Percentiles rank a stretch among this genome's conserved stretches.
Conservation (phyloP, 2,329 filamentous ascomycete genomes). For the Xylaria sp. region DNA sequence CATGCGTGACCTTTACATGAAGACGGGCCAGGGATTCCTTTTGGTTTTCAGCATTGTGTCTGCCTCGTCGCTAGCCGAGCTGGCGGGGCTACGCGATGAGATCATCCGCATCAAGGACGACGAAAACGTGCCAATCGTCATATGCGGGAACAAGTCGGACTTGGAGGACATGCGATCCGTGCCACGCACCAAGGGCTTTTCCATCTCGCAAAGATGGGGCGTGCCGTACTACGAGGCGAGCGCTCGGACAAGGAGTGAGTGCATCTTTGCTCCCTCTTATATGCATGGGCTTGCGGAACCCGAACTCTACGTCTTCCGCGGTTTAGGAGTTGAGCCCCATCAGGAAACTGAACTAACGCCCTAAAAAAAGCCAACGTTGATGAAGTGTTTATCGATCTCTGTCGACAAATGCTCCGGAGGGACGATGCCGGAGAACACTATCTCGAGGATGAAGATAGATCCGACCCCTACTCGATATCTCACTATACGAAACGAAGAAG, state of each 20-base stretch:
- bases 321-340: background rate
- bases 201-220: slow-evolving; percentile 84
- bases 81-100: slow-evolving; percentile 81
- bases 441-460: slow-evolving; percentile 46
- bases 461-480: slow-evolving; percentile 40
- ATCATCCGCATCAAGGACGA: slow-evolving; percentile 91
- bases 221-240: slow-evolving; percentile 92
- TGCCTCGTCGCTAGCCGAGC: slow-evolving; percentile 77
- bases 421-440: slow-evolving; percentile 57
- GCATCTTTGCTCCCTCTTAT: slow-evolving; percentile 8
- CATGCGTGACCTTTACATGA: slow-evolving; percentile 87
- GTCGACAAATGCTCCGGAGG: slow-evolving; percentile 78
- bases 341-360: slow-evolving; percentile 7
- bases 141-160: slow-evolving; percentile 91
- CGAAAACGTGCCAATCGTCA: slow-evolving; percentile 81
- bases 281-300: slow-evolving; percentile 3
- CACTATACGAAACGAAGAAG: slow-evolving; percentile 39
- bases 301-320: background rate
- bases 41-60: slow-evolving; percentile 92
- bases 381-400: slow-evolving; percentile 85
- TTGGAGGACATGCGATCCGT: slow-evolving; percentile 84
- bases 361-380: slow-evolving; percentile 78
- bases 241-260: slow-evolving; percentile 71
- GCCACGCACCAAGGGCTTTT: slow-evolving; percentile 76
- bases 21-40: slow-evolving; percentile 87